These are phyloP conservation scores for Ramularia collo-cygni DNA, from an alignment of 2,329 filamentous ascomycete species.

Conservation along the genomic window DNA sequence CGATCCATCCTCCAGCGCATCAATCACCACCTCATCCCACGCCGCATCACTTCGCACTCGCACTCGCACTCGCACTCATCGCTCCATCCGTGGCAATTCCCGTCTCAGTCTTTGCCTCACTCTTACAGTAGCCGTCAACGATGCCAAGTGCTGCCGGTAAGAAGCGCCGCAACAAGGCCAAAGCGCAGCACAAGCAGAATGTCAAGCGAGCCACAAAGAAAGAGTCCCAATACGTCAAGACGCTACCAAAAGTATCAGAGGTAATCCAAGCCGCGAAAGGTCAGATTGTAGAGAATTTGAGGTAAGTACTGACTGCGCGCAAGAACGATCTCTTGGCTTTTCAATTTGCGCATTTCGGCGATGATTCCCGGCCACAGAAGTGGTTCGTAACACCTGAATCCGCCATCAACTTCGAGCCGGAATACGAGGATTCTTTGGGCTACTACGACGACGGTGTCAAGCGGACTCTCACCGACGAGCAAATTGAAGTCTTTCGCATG, in stretches of 20 bases:
- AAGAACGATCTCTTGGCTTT: constrained; percentile 41
- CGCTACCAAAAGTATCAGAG: constrained; percentile 25
- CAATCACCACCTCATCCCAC: too few relatives aligned
- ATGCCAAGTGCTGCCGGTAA: neutral
- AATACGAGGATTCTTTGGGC: constrained; percentile 57
- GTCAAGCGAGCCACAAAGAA: constrained; percentile 13
- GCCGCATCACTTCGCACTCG: too few relatives aligned
- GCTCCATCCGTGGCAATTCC: too few relatives aligned
- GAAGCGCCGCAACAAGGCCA: constrained; percentile 7
- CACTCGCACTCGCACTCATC: too few relatives aligned
- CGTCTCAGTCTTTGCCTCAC: too few relatives aligned
- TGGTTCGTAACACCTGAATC: constrained; percentile 27
- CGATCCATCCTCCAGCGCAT: too few relatives aligned
- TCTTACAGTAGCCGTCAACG: too few relatives aligned
- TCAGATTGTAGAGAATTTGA: too few relatives aligned
- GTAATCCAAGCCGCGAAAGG: constrained; percentile 16
- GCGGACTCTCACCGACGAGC: constrained; percentile 82
- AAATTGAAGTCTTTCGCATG: constrained; percentile 84
- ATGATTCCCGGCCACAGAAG: constrained; percentile 30
- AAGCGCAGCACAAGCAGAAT: constrained; percentile 7
- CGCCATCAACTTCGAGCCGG: constrained; percentile 21
- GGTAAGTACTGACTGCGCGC: constrained; percentile 28
- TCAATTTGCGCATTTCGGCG: constrained; percentile 38
- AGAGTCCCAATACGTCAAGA: constrained; percentile 11
- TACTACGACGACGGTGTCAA: constrained; percentile 83